Evolutionary conservation across 2,329 filamentous ascomycete species (phyloP).

Genomic region (Exophiala sp.): DNA sequence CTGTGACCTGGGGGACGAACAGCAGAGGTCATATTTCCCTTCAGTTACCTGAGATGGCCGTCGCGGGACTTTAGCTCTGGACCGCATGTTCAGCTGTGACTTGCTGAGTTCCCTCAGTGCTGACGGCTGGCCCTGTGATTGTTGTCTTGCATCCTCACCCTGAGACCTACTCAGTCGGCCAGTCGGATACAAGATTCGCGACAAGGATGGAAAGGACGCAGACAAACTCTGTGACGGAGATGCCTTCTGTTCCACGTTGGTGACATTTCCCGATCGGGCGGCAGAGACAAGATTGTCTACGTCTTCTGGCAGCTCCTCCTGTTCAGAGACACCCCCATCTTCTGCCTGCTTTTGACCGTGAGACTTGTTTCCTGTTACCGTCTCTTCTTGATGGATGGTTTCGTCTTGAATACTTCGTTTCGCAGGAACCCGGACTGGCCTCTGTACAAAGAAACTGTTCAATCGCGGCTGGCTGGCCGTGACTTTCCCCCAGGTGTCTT

Average conservation of each 20-base stretch:
- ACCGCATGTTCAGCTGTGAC: slow-evolving; percentile 7
- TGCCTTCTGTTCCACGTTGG: not conserved
- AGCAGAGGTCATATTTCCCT: too few species aligned
- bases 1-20: too few species aligned
- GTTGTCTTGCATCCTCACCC: too few species aligned
- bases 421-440: not conserved
- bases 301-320: not conserved
- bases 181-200: not conserved
- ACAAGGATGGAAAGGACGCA: not conserved
- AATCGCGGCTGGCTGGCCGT: slow-evolving; percentile 26
- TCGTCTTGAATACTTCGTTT: not conserved
- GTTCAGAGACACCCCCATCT: not conserved
- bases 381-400: not conserved
- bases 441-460: slow-evolving; percentile 25
- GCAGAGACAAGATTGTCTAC: not conserved
- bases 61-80: not conserved
- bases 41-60: not conserved
- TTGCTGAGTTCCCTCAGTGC: slow-evolving; percentile 4
- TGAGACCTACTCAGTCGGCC: not conserved
- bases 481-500: slow-evolving; percentile 29
- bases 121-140: not conserved
- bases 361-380: not conserved
- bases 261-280: not conserved
- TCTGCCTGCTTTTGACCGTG: not conserved
- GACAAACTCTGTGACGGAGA: not conserved